Base-by-base conservation (phyloP, 768 basidiomycete genomes). In the Sutorius australiensis region DNA sequence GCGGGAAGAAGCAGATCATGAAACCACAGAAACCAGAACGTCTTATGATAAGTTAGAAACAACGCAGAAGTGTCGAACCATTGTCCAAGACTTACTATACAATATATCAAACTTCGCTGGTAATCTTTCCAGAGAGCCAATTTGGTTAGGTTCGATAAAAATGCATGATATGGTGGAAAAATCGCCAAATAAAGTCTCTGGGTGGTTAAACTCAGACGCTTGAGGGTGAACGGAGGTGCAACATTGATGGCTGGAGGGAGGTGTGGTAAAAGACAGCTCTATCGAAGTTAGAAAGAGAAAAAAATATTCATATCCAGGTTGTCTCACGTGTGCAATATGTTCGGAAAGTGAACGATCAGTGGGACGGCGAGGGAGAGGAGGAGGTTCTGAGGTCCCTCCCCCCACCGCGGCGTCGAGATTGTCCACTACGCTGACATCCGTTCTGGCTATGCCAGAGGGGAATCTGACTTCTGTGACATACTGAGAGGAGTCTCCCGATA, bases 21-120 rank as follows among this genome's bases (percentile, higher is more conserved):
- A 65, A 79, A 79, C 86, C 86, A 87, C 14, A 86, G 60, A 33
- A 75, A 65, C 86, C 86, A 87, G 57, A 78, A 87, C 1, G 73
- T 51, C 86, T 86, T 55, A 34, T 40, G 41, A 33, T 31, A 44
- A 28, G 6, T 60, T 21, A 60, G 24, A 42, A 40, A 32, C 14
- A 13, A 39, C 48, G 34, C 42, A 38, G 27, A n/a, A 17, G 37
- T 13, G 9, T 13, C 7, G 12, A 34, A n/a, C 46, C 54, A 10
- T 40, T 10, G 34, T 14, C 48, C 34, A 28, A 19, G 31, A 75
- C 82, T 48, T 59, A 86, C 86, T 31, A 61, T 48, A 56, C 85
- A 88, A 51, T 77, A 77, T 10, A 66, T 47, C 12, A 73, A 58
- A 54, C 86, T 87, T 36, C 59, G 75, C 41, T 58, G 64, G 44